These are phyloP conservation scores for Dovyalis caffra DNA, from an alignment of 345 rosid species.

Conservation along the genomic window DNA sequence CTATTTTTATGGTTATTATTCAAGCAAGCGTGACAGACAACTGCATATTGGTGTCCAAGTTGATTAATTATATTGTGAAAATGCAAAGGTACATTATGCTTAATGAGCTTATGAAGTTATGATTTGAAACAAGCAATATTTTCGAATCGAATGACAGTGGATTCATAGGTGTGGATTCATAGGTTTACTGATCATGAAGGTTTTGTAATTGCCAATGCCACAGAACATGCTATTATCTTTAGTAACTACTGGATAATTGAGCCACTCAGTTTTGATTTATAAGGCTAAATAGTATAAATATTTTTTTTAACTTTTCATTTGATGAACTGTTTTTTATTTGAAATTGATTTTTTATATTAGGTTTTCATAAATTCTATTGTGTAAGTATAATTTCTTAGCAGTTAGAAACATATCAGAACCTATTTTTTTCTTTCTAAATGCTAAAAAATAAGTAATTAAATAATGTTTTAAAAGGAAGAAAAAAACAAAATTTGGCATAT, in stretches of 20 bases:
- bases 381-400: too few species aligned
- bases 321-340: too few species aligned
- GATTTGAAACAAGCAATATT: not conserved
- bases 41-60: not conserved
- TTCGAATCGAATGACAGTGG: not conserved
- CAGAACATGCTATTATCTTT: not conserved
- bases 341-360: too few species aligned
- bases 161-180: not conserved
- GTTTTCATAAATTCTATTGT: too few species aligned
- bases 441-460: too few species aligned
- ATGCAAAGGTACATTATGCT: not conserved
- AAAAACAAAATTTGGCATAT: too few species aligned
- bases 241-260: not conserved
- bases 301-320: too few species aligned
- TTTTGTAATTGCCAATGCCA: not conserved
- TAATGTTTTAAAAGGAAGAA: too few species aligned
- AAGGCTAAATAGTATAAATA: too few species aligned
- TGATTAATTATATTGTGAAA: not conserved
- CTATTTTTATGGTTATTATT: conserved; percentile 6
- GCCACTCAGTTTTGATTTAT: not conserved
- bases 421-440: too few species aligned
- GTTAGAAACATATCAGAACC: too few species aligned
- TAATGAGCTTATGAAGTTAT: not conserved
- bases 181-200: not conserved
- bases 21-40: not conserved